These are phyloP conservation scores for Phaeosphaeria sp. DNA, from an alignment of 2,329 filamentous ascomycete species.

Conservation along the genomic window DNA sequence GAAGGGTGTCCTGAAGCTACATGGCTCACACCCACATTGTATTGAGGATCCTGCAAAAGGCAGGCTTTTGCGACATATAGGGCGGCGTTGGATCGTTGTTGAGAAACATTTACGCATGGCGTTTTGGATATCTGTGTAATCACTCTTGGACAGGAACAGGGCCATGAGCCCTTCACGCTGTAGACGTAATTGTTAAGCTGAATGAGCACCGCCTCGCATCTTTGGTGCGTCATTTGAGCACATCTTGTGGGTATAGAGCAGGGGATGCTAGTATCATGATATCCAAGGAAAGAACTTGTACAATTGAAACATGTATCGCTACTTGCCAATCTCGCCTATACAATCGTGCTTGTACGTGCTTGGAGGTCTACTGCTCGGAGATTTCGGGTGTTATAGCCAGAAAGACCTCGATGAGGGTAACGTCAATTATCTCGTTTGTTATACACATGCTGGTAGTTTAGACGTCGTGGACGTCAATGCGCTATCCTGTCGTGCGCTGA, in stretches of 20 bases:
- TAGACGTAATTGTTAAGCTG: not conserved
- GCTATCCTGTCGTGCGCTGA: no score
- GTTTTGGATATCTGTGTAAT: slow-evolving; percentile 28
- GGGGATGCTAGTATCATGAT: not conserved
- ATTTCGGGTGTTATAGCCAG: no score
- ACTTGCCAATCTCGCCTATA: no score
- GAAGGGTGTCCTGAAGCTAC: slow-evolving; percentile 47
- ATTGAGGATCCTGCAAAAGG: slow-evolving; percentile 11
- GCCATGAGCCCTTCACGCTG: not conserved
- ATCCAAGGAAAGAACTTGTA: no score
- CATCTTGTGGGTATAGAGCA: not conserved
- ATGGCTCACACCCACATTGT: slow-evolving; percentile 47
- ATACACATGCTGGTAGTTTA: no score
- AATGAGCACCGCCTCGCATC: no score
- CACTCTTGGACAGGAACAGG: slow-evolving; percentile 8
- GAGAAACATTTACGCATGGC: slow-evolving; percentile 28
- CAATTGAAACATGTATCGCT: no score
- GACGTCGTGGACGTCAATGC: no score
- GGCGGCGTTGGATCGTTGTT: slow-evolving; percentile 33
- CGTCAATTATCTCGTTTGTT: no score
- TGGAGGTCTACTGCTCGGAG: no score
- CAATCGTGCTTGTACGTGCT: no score
- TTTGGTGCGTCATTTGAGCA: not conserved
- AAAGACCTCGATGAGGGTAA: no score
- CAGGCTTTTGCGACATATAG: slow-evolving; percentile 16